These are phyloP conservation scores for Bruguiera gymnorhiza DNA, from an alignment of 345 rosid species.

Conservation along the genomic window DNA sequence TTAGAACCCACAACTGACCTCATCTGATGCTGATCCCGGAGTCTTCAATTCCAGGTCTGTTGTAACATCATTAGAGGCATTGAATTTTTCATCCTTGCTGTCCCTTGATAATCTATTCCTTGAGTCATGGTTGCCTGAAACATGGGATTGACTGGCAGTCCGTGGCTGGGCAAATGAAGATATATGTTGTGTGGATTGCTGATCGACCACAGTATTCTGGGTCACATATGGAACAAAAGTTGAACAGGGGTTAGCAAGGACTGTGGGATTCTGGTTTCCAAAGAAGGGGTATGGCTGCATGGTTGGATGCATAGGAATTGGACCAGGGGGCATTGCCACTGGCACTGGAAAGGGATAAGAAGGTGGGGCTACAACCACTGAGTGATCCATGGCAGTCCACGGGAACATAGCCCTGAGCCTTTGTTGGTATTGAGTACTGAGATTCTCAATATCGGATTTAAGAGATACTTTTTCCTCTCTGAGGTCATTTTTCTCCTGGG, in stretches of 20 bases:
- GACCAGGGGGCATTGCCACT: slow-evolving; percentile 65
- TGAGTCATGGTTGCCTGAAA: slow-evolving; percentile 44
- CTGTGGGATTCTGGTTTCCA: slow-evolving; percentile 67
- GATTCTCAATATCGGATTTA: slow-evolving; percentile 68
- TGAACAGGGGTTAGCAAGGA: slow-evolving; percentile 61
- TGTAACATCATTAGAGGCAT: slow-evolving; percentile 60
- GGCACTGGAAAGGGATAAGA: slow-evolving; percentile 72
- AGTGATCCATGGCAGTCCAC: slow-evolving; percentile 67
- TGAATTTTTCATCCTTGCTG: slow-evolving; percentile 50
- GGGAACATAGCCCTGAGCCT: slow-evolving; percentile 60
- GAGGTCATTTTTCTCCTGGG: slow-evolving; percentile 81
- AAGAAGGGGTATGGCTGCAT: slow-evolving; percentile 70
- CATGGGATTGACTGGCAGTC: slow-evolving; percentile 34
- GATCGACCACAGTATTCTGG: slow-evolving; percentile 56
- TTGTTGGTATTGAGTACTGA: slow-evolving; percentile 74
- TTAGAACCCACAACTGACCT: slow-evolving; percentile 39
- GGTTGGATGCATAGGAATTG: slow-evolving; percentile 82
- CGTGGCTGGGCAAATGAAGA: slow-evolving; percentile 34
- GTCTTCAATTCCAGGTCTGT: slow-evolving; percentile 87
- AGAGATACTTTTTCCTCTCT: slow-evolving; percentile 82
- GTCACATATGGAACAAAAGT: slow-evolving; percentile 65
- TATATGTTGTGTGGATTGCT: slow-evolving; percentile 43
- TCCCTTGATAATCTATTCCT: slow-evolving; percentile 53
- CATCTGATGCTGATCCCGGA: slow-evolving; percentile 70
- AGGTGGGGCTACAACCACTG: slow-evolving; percentile 71